Evolutionary conservation across 306 rosid species (phyloP), one percentile per base, ranked within the genome.

Genomic region (Trichosanthes cucumerina): DNA sequence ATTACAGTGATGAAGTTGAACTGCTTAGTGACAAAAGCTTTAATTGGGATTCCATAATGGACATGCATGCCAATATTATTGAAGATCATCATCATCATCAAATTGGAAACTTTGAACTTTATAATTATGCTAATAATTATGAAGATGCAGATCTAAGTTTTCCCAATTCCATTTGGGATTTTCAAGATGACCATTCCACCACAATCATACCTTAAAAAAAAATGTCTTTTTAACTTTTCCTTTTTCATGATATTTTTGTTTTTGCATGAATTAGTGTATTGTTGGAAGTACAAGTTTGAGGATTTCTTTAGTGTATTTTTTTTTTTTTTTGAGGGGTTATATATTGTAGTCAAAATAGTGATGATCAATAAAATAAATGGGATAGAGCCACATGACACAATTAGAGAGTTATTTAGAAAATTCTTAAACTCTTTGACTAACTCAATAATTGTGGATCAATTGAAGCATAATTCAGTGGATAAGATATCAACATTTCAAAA

Each of bases 11-110:
- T 56, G 91, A 90, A 49, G 77, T 91, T 26, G 91, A 88, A 34
- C 82, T 65, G 65, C 81, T 88, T 33, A 84, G 91, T 54, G 97
- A 91, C 83, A 79, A 75, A 13, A 88, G 80, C 76, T 64, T 91
- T 79, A 85, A 93, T 80, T 93, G 99, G 98, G 99, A 96, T 63
- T 83, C 85, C 18, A 72, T 96, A 75, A 90, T 84, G 23, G 97
- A 91, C 81, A 86, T 95, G 91, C 90, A 89, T 63, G 43, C 43
- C 5, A 63, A 85, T 64, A 64, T 87, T 44, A 81, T 81, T 71
- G 87, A 26, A 9, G 16, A 66, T n/a, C 8, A 66, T 19, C 50
- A 38, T 2, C 34, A 36, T 33, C 19, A 60, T 76, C 90, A 85
- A 80, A 75, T 78, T 54, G 80, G 74, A 13, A 84, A 83, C 77